Evolutionary conservation across 2,329 filamentous ascomycete genomes (phyloP).

Genomic region (Emergomyces pasteurianus): DNA sequence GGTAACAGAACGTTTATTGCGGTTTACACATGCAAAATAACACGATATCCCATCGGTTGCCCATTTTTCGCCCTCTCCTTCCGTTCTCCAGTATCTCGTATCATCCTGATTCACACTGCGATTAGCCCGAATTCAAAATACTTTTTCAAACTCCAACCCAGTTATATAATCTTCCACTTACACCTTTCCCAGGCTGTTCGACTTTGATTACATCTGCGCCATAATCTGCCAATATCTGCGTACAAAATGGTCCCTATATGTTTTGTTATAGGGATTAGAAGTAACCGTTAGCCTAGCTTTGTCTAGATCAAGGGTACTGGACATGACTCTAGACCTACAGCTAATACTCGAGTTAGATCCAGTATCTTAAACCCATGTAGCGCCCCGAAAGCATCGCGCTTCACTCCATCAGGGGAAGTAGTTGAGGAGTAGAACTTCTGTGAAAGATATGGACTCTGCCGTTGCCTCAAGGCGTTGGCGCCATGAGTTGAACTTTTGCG

Average conservation of each 20-base stretch:
- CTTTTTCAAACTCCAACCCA: slow-evolving; percentile 8
- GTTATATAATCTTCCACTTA: slow-evolving; percentile 17
- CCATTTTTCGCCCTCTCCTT: slow-evolving; percentile 19
- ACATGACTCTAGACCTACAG: slow-evolving; percentile 11
- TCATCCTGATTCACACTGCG: slow-evolving; percentile 15
- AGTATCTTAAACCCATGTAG: slow-evolving; percentile 18
- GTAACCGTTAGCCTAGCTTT: neutral
- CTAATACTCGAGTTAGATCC: slow-evolving; percentile 20
- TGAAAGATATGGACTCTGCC: neutral
- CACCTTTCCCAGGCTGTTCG: slow-evolving; percentile 25
- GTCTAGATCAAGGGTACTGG: neutral
- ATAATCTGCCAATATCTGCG: slow-evolving; percentile 36
- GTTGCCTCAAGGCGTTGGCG: neutral
- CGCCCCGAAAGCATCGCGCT: neutral
- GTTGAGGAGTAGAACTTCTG: neutral
- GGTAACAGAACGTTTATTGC: slow-evolving; percentile 34
- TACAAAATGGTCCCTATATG: slow-evolving; percentile 26
- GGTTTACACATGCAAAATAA: slow-evolving; percentile 35
- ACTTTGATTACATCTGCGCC: slow-evolving; percentile 32
- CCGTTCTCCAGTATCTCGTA: slow-evolving; percentile 21
- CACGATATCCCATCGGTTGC: slow-evolving; percentile 24
- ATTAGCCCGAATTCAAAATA: neutral
- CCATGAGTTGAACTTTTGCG: neutral
- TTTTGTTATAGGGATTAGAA: neutral
- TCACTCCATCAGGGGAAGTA: neutral